Conservation (phyloP, 345 rosid genomes). For the Hirschfeldia incana region DNA sequence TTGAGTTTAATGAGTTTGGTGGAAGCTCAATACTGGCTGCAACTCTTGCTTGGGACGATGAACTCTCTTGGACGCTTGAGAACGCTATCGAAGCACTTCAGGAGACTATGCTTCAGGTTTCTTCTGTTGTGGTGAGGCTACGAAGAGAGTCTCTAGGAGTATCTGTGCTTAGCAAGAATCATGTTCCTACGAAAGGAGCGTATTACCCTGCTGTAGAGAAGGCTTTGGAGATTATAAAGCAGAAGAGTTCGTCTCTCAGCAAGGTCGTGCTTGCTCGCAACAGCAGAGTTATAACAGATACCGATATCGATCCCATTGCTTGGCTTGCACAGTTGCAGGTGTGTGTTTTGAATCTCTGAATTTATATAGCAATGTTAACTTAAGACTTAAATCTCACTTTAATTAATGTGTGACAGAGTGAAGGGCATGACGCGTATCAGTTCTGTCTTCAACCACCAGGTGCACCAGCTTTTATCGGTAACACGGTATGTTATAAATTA, state of each 20-base stretch:
- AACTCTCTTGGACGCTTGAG: conserved; percentile 62
- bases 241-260: conserved; percentile 54
- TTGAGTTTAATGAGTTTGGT: conserved; percentile 85
- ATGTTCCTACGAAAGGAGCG: conserved; percentile 55
- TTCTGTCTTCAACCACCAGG: conserved; percentile 90
- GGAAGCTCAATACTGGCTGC: conserved; percentile 82
- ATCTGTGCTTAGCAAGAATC: conserved; percentile 61
- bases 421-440: conserved; percentile 85
- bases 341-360: conserved; percentile 9
- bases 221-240: conserved; percentile 68
- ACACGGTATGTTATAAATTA: conserved; percentile 61
- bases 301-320: conserved; percentile 69
- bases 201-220: conserved; percentile 72
- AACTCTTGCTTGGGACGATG: conserved; percentile 78
- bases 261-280: conserved; percentile 97
- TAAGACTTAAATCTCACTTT: background rate
- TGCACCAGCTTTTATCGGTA: conserved; percentile 93
- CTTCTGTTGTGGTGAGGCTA: conserved; percentile 48
- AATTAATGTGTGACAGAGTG: conserved; percentile 48
- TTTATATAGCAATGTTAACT: background rate
- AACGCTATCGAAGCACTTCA: conserved; percentile 62
- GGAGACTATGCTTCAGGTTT: conserved; percentile 62
- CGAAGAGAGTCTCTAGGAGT: conserved; percentile 51
- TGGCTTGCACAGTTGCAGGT: conserved; percentile 90
- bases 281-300: conserved; percentile 67